These are phyloP conservation scores for Asterella californica DNA, from an alignment of 225 moss, liverwort and hornwort species.

Conservation along the genomic window DNA sequence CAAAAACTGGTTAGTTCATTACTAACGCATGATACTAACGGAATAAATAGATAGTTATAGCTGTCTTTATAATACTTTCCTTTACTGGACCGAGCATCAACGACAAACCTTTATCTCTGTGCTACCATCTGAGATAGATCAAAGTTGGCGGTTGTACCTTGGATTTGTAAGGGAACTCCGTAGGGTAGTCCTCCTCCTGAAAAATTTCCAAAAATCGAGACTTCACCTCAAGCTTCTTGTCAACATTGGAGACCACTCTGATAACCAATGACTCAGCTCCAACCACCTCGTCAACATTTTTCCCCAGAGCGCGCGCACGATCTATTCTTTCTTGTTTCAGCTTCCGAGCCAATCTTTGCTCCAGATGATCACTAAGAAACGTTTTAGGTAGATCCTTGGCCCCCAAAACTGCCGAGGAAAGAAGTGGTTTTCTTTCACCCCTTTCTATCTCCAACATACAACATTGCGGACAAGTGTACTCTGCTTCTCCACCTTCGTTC, in stretches of 20 bases:
- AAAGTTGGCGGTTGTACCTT: slow-evolving; percentile 44
- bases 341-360: slow-evolving; percentile 85
- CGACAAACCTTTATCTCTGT: too few relatives aligned
- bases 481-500: slow-evolving; percentile 97
- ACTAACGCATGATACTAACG: background rate
- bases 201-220: slow-evolving; percentile 93
- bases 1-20: background rate
- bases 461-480: slow-evolving; percentile 95
- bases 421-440: slow-evolving; percentile 88
- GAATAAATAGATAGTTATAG: too few relatives aligned
- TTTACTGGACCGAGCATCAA: too few relatives aligned
- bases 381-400: slow-evolving; percentile 97
- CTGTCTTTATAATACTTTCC: too few relatives aligned
- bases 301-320: slow-evolving; percentile 67
- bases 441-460: slow-evolving; percentile 85
- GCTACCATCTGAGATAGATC: background rate
- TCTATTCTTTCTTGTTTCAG: slow-evolving; percentile 79
- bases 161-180: slow-evolving; percentile 95
- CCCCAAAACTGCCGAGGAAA: slow-evolving; percentile 86
- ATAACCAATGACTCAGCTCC: slow-evolving; percentile 92
- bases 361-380: slow-evolving; percentile 87
- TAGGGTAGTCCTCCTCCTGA: slow-evolving; percentile 96
- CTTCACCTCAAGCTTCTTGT: slow-evolving; percentile 98
- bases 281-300: slow-evolving; percentile 71
- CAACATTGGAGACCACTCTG: slow-evolving; percentile 91